Percentiles rank a stretch among this genome's conserved stretches.
Evolutionary conservation across 306 rosid genomes (phyloP).

Genomic region (Sicyos baderoa): DNA sequence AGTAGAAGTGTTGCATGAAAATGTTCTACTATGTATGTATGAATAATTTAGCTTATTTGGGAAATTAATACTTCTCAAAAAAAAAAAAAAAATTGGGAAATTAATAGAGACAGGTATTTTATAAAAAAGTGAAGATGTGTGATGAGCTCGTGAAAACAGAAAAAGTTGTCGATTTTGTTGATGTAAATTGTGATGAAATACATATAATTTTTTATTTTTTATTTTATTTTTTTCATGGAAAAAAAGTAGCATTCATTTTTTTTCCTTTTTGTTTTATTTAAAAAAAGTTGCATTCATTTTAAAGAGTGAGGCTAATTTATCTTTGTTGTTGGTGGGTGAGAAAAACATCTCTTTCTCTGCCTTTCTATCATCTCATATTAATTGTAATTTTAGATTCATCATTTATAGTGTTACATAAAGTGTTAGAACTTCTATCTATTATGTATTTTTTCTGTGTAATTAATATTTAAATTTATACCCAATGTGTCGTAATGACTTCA

Average conservation of each 20-base stretch:
- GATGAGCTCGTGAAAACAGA: constrained; percentile 6
- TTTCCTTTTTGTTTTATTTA: too few species aligned
- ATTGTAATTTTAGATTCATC: background rate
- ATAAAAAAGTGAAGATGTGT: background rate
- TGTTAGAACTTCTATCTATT: too few species aligned
- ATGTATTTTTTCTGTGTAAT: too few species aligned
- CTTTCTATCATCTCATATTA: background rate
- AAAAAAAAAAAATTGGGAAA: too few species aligned
- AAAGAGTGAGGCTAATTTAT: constrained; percentile 2
- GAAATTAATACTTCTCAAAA: too few species aligned
- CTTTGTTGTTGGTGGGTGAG: constrained; percentile 18
- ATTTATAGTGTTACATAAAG: background rate
- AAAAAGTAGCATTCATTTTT: background rate
- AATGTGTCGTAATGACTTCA: too few species aligned
- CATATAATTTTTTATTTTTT: too few species aligned
- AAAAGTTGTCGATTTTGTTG: background rate
- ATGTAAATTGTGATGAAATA: too few species aligned
- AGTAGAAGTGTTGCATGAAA: background rate
- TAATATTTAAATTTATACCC: too few species aligned
- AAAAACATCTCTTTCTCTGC: constrained; percentile 7
- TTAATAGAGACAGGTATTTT: too few species aligned
- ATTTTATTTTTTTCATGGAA: too few species aligned
- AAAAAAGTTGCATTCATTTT: background rate
- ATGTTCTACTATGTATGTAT: background rate
- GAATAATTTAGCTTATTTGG: background rate